Base-by-base conservation (phyloP, 2,329 filamentous ascomycete genomes). In the Thermothelomyces thermophilus region DNA sequence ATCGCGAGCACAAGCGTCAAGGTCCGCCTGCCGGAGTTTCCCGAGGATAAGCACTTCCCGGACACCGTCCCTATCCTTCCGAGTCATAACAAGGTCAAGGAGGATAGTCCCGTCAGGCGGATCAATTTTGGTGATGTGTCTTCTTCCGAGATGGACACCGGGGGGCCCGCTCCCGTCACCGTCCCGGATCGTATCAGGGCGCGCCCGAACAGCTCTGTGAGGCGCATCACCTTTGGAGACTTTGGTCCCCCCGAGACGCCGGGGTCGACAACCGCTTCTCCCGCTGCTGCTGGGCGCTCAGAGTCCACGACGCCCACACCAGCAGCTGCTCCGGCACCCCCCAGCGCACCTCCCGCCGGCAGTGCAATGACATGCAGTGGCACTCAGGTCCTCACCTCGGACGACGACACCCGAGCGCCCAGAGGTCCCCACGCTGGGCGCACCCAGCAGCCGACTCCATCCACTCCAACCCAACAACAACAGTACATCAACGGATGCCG, bases 121-220 rank as follows among this genome's bases (percentile, higher is more conserved):
- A 47, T 47, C 11, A 46, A 24, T 3, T 51, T 51, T 28, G 43
- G 48, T 5, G 35, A 50, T 10, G 2, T 26, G 31, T 16, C 26
- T n/a, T n/a, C n/a, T n/a, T n/a, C n/a, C n/a, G n/a, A n/a, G n/a
- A n/a, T n/a, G n/a, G n/a, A n/a, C 2, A 11, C 9, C 13, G 10
- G 3, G 17, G 16, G 17, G 13, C 3, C 35, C 17, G 10, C 35
- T 4, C 1, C 35, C 3, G 10, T 6, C 19, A 22, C 17, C 19
- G 20, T 37, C 8, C 17, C 35, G 1, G 35, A 37, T 19, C n/a
- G n/a, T n/a, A n/a, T n/a, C n/a, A n/a, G n/a, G n/a, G n/a, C n/a
- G n/a, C n/a, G n/a, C n/a, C n/a, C n/a, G n/a, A n/a, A n/a, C n/a
- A n/a, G n/a, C n/a, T n/a, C n/a, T n/a, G n/a, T n/a, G n/a, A n/a